Base-by-base conservation (phyloP, 2,329 filamentous ascomycete genomes). In the Zymoseptoria passerinii region DNA sequence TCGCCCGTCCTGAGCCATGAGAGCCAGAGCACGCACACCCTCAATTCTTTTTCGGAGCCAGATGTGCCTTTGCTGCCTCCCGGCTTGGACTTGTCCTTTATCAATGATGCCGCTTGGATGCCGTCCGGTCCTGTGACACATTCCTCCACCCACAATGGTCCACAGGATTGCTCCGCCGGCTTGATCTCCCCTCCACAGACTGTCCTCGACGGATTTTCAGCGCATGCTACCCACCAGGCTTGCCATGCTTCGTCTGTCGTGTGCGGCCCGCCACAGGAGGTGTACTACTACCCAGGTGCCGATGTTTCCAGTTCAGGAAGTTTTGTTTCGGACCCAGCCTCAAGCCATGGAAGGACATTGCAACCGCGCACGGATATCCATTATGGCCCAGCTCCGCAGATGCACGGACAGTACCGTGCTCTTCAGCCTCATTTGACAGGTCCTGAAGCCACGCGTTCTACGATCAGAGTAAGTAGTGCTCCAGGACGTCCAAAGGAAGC, bases 1-100 rank as follows among this genome's bases (percentile, higher is more conserved):
- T 71, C 69, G 65, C 69, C 69, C 59, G 68, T 65, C 61, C 65
- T 70, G 67, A 71, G 70, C 65, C 63, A 71, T 62, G 66, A 68
- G 62, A 71, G 70, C 70, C 68, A 70, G 63, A 71, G 62, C 61
- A 64, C 66, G 63, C 69, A 67, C 57, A 67, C 63, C 60, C 65
- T 70, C 9, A 61, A 64, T 51, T 63, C 66, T 28, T 58, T 68
- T 40, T 65, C 69, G 28, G 69, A 71, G 57, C 60, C 65, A 57
- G 68, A 69, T 48, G 44, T 66, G 40, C 55, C 59, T 23, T 53
- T 65, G 48, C 56, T 68, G 60, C 68, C 68, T 28, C 63, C 66
- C 53, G 62, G 63, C 55, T 65, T 68, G 66, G 66, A 69, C 54
- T 59, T 68, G 53, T 66, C 65, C 55, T 70, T 67, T 57, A 62